phyloP scores from a whole-genome alignment of 78 protist genomes.

The Parvularia atlantis region DNA sequence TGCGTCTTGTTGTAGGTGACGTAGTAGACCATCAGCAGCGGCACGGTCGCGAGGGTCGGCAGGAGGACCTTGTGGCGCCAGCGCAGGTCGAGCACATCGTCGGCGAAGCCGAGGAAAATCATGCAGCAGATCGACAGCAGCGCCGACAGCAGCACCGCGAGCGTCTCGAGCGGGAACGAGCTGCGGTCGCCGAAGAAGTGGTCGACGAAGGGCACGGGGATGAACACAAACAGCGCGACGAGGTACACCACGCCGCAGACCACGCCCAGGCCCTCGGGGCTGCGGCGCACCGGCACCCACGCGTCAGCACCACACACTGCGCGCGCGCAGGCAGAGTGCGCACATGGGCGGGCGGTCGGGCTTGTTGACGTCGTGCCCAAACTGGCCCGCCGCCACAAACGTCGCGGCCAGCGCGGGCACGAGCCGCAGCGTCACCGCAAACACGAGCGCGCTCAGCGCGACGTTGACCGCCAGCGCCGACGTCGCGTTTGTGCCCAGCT shows the following conservation, averaged over 20 bases:
- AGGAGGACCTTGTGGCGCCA: constrained; percentile 77
- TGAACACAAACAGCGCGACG: constrained; percentile 49
- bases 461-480: too few species aligned
- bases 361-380: constrained; percentile 42
- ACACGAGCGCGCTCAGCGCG: too few species aligned
- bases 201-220: constrained; percentile 15
- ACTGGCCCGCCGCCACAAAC: constrained; percentile 8
- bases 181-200: neutral
- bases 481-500: too few species aligned
- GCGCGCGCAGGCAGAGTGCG: neutral
- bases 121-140: constrained; percentile 67
- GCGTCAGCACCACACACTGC: neutral
- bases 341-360: neutral
- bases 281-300: neutral
- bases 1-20: constrained; percentile 62
- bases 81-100: constrained; percentile 89
- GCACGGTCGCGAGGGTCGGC: constrained; percentile 86
- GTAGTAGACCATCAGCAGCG: constrained; percentile 76
- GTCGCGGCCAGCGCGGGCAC: neutral
- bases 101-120: constrained; percentile 94
- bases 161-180: neutral
- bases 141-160: constrained; percentile 69
- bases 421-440: neutral
- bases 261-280: constrained; percentile 80
- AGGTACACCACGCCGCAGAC: constrained; percentile 61